Conservation (phyloP, 176 grass and related monocot species). For the Olyra latifolia region DNA sequence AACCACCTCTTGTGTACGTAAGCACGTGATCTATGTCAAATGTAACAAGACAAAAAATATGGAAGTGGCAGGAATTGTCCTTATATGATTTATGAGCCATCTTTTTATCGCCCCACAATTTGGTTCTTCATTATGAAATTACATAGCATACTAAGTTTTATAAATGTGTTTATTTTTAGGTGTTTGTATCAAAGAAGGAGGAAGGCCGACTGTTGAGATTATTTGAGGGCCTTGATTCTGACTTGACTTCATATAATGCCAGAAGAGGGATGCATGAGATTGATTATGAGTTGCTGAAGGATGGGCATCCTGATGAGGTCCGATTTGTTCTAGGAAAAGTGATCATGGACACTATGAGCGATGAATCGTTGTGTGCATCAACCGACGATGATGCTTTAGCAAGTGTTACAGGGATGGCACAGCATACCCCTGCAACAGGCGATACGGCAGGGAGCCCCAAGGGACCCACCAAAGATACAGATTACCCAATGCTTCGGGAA, state of each 20-base stretch:
- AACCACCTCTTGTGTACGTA: not conserved
- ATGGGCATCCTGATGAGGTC: constrained; percentile 51
- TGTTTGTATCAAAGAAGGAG: constrained; percentile 52
- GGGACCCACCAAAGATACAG: too few relatives aligned
- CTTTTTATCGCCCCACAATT: not conserved
- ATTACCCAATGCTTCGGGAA: too few relatives aligned
- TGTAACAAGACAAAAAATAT: not conserved
- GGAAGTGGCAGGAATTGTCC: not conserved
- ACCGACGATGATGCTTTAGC: constrained; percentile 8
- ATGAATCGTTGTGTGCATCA: constrained; percentile 3
- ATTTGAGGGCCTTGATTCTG: constrained; percentile 46
- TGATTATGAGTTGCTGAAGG: constrained; percentile 64
- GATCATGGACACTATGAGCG: constrained; percentile 65
- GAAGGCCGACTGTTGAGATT: constrained; percentile 40
- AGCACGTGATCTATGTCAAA: not conserved
- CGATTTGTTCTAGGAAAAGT: constrained; percentile 76
- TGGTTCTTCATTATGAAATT: not conserved
- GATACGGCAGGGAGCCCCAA: too few relatives aligned
- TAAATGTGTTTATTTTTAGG: constrained; percentile 42
- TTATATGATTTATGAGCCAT: not conserved
- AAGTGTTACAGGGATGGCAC: too few relatives aligned
- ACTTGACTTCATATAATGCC: constrained; percentile 37
- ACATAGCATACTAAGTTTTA: constrained; percentile 7
- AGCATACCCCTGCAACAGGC: too few relatives aligned
- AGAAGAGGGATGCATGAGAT: constrained; percentile 49